phyloP scores from a whole-genome alignment of 306 rosid species.

The Morella rubra region DNA sequence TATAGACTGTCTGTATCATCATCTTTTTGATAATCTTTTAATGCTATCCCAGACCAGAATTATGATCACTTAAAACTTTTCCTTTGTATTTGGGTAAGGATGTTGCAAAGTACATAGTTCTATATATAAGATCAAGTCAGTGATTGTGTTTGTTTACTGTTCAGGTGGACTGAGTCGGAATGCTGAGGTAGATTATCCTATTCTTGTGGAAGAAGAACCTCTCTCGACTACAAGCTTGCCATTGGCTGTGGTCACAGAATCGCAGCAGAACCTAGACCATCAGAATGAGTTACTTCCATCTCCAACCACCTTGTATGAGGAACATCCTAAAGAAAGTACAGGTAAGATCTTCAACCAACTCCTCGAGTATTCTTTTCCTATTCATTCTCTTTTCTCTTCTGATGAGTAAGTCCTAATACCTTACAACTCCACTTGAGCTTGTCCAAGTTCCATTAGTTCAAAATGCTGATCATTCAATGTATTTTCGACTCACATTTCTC shows the following conservation, averaged over 20 bases:
- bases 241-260: neutral
- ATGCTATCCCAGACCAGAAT: too few species aligned
- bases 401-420: too few species aligned
- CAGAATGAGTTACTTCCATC: slow-evolving; percentile 20
- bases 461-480: neutral
- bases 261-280: slow-evolving; percentile 14
- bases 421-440: too few species aligned
- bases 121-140: neutral
- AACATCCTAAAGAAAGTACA: slow-evolving; percentile 8
- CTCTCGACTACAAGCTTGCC: slow-evolving; percentile 5
- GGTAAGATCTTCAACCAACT: slow-evolving; percentile 12
- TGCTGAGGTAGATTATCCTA: slow-evolving; percentile 20
- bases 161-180: slow-evolving; percentile 38
- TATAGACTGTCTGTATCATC: too few species aligned
- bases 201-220: slow-evolving; percentile 7
- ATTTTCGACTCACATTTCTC: slow-evolving; percentile 5
- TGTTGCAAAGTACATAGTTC: too few species aligned
- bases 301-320: neutral
- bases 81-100: too few species aligned
- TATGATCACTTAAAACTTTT: too few species aligned
- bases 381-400: too few species aligned
- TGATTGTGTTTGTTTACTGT: slow-evolving; percentile 17
- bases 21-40: too few species aligned
- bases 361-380: too few species aligned
- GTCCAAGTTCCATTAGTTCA: neutral